These are phyloP conservation scores for Aspergillus clavatus DNA, from an alignment of 2,329 filamentous ascomycete species.

Conservation along the genomic window DNA sequence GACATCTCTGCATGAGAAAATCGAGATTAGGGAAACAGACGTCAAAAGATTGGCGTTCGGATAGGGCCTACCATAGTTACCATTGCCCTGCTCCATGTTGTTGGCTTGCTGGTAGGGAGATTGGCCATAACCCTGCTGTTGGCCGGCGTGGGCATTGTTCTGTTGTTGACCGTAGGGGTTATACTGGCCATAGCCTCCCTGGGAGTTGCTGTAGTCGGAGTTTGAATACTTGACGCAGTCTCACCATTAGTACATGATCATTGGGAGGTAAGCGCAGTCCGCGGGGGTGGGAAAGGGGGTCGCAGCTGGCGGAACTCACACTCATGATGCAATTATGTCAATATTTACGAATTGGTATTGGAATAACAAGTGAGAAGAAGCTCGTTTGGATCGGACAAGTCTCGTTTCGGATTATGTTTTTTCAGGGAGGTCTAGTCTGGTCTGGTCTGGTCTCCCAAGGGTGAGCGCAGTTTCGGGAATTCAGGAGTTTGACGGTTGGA, in stretches of 20 bases:
- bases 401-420: not conserved
- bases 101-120: conserved; percentile 26
- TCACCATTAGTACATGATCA: too few relatives aligned
- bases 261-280: too few relatives aligned
- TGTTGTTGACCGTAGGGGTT: conserved; percentile 48
- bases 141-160: conserved; percentile 29
- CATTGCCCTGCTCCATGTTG: conserved; percentile 31
- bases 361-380: not conserved
- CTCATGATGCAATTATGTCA: conserved; percentile 1
- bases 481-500: not conserved
- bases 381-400: not conserved
- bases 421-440: not conserved
- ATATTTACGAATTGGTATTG: too few relatives aligned
- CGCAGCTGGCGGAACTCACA: not conserved
- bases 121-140: conserved; percentile 23
- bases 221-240: conserved; percentile 21
- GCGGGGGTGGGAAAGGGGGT: not conserved
- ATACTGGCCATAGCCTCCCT: conserved; percentile 49
- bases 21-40: not conserved
- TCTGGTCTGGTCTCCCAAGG: not conserved
- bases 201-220: conserved; percentile 26
- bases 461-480: not conserved
- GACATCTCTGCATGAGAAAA: conserved; percentile 40
- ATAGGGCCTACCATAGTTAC: conserved; percentile 29
- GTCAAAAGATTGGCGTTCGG: not conserved